These are phyloP conservation scores for Lactarius pseudohatsudake DNA, from an alignment of 768 basidiomycete genomes.

Conservation along the genomic window DNA sequence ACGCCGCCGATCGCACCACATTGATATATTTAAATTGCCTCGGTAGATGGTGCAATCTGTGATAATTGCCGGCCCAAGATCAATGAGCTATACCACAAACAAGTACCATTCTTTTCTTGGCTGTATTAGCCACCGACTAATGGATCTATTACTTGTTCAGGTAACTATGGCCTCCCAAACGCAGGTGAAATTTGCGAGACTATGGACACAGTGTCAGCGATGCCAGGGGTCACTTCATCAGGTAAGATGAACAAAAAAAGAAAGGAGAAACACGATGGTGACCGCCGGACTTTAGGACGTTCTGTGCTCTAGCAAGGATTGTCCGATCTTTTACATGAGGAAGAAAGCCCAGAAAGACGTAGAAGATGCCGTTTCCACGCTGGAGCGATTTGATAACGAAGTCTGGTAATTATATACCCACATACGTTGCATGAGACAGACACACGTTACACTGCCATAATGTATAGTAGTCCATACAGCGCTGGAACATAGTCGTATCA, in stretches of 20 bases:
- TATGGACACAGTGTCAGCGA: constrained; percentile 99
- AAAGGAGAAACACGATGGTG: constrained; percentile 25
- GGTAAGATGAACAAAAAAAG: constrained; percentile 39
- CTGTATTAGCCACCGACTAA: not conserved
- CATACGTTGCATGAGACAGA: not conserved
- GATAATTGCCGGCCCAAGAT: constrained; percentile 86
- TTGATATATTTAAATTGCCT: constrained; percentile 2
- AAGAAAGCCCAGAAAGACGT: constrained; percentile 99
- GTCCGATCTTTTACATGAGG: constrained; percentile 98
- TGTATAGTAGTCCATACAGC: constrained; percentile 27
- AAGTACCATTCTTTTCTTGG: constrained; percentile 43
- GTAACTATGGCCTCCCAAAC: constrained; percentile 64
- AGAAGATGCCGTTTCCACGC: constrained; percentile 70
- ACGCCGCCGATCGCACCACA: not conserved
- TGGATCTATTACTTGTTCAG: constrained; percentile 27
- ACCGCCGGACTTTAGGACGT: constrained; percentile 65
- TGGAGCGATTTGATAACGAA: constrained; percentile 85
- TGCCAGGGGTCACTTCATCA: constrained; percentile 99
- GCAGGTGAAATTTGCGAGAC: constrained; percentile 88
- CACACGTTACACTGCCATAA: constrained; percentile 13
- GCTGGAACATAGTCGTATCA: constrained; percentile 4
- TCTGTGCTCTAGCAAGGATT: constrained; percentile 94
- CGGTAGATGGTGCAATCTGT: constrained; percentile 86
- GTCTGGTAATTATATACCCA: constrained; percentile 49
- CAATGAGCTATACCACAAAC: constrained; percentile 91